Conservation (phyloP, 305 asterid genomes). For the Salvia sclarea region DNA sequence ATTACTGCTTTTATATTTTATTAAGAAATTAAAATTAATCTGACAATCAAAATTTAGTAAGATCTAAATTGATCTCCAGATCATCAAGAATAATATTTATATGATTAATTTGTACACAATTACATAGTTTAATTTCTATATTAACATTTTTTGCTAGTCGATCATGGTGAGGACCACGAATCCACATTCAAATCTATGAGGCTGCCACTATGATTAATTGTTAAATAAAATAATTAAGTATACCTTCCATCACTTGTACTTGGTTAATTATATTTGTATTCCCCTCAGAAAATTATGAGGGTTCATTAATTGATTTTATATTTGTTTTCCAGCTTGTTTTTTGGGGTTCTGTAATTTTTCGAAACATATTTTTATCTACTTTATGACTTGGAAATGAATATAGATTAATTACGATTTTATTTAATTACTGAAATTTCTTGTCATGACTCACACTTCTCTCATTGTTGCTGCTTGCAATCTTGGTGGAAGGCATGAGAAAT, state of each 20-base stretch:
- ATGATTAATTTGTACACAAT: slow-evolving; percentile 8
- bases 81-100: neutral
- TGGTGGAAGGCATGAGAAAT: neutral
- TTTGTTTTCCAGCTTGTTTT: neutral
- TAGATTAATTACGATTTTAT: neutral
- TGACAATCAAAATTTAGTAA: no score
- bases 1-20: neutral
- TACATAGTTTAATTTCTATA: slow-evolving; percentile 5
- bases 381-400: neutral
- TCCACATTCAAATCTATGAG: slow-evolving; percentile 42
- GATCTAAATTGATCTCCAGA: neutral
- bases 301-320: neutral
- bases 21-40: no score
- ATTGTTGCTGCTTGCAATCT: neutral
- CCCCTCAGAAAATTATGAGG: no score
- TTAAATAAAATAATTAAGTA: neutral
- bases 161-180: slow-evolving; percentile 66
- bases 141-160: slow-evolving; percentile 30
- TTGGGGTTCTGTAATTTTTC: neutral
- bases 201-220: slow-evolving; percentile 1
- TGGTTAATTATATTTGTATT: no score
- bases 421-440: neutral
- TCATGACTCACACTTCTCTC: neutral
- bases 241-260: slow-evolving; percentile 21
- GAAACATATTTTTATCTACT: neutral